Conservation (phyloP, 192 early-diverging fungal genomes). For the Pilaira anomala region DNA sequence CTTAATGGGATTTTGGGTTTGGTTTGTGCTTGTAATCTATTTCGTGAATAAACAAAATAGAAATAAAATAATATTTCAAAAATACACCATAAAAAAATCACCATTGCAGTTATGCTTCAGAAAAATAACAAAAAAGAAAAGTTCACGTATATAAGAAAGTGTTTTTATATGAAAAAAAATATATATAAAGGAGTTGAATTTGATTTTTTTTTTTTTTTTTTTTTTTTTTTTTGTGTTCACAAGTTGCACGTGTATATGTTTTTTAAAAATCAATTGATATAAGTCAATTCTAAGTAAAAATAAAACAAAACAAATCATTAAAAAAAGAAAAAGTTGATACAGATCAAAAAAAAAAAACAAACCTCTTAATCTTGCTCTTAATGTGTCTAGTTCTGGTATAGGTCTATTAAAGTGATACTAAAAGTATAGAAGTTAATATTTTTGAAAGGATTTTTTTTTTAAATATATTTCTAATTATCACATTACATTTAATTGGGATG, state of each 20-base stretch:
- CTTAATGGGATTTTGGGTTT: slow-evolving; percentile 9
- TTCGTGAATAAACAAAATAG: slow-evolving; percentile 24
- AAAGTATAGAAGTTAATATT: background rate
- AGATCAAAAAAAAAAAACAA: background rate
- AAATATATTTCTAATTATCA: background rate
- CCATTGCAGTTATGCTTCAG: background rate
- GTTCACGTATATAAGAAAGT: background rate
- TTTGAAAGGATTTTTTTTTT: too few species aligned
- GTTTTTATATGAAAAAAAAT: background rate
- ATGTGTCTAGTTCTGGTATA: slow-evolving; percentile 74
- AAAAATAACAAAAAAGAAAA: background rate
- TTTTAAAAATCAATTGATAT: slow-evolving; percentile 2
- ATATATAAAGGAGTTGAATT: background rate
- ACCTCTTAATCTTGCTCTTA: slow-evolving; percentile 52
- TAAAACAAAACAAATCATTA: background rate
- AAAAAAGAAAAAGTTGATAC: slow-evolving; percentile 2
- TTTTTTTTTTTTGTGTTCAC: background rate
- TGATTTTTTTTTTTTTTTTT: slow-evolving; percentile 6
- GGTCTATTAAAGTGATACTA: slow-evolving; percentile 72
- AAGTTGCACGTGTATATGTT: background rate
- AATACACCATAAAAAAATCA: slow-evolving; percentile 26
- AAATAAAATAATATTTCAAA: slow-evolving; percentile 31
- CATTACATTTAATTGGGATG: slow-evolving; percentile 53
- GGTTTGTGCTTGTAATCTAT: slow-evolving; percentile 18
- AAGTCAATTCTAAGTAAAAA: slow-evolving; percentile 15